Base-by-base conservation (phyloP, 345 rosid species). In the Mercurialis annua region DNA sequence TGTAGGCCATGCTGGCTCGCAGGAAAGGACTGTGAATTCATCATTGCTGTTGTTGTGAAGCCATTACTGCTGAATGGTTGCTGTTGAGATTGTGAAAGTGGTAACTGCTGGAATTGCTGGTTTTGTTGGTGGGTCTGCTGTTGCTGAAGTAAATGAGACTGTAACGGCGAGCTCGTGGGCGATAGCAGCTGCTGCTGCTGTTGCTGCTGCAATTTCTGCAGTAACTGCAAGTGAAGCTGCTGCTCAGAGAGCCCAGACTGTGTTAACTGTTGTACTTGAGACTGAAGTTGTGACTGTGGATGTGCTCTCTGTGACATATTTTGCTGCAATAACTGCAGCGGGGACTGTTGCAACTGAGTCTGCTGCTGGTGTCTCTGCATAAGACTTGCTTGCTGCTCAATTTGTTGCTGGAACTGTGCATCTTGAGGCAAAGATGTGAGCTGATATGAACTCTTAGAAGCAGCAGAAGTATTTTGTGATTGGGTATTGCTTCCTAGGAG, bases 211-310 rank as follows among this genome's bases (percentile, higher is more conserved):
- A 84, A 73, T 69, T 83, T 87, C 77, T 85, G 90, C 24, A 85
- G 71, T 57, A 87, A 64, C 63, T 87, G 90, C 34, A 83, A 80
- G 43, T 89, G 97, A 75, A 85, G 73, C 74, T 90, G 97, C 67
- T 94, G 97, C 42, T 91, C 97, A 33, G 95, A 75, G 77, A 87
- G 82, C 68, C 84, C 78, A 48, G 86, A 83, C 79, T 78, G 97
- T 58, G 84, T 67, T 46, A 80, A 56, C 58, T 87, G 97, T 64
- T 83, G 92, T 57, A 72, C 67, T 65, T 82, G 90, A 0, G 79
- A 65, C 63, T 83, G 87, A 57, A 62, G 21, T 10, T 67, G 71
- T 11, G 61, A 2, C 11, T 38, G 65, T 42, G 72, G 86, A 74
- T 84, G 92, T 54, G 82, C 55, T 71, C 81, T 84, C 72, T 90